A percentile compares a stretch with the other conserved stretches of the same genome.
Conservation (phyloP, 352 stramenopile species). For the Peronospora belbahrii region DNA sequence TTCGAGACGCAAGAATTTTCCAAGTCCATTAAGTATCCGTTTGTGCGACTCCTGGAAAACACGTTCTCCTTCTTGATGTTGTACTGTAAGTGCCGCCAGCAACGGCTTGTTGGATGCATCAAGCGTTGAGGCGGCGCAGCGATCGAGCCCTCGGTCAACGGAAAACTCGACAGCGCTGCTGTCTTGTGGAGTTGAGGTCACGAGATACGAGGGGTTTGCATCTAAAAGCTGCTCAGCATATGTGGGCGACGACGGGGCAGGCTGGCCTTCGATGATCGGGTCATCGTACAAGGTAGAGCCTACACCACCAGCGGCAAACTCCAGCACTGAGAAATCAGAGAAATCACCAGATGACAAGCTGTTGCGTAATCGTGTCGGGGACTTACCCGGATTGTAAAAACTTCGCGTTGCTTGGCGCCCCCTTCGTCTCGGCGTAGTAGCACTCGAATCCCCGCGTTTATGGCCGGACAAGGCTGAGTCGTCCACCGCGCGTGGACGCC, state of each 20-base stretch:
- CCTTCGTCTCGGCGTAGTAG: slow-evolving; percentile 19
- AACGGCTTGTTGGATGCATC: slow-evolving; percentile 30
- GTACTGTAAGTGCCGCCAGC: slow-evolving; percentile 27
- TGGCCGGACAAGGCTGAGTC: slow-evolving; percentile 30
- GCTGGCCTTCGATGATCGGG: slow-evolving; percentile 31
- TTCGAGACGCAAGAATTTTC: slow-evolving; percentile 58
- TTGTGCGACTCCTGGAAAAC: slow-evolving; percentile 35
- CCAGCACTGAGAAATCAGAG: slow-evolving; percentile 19
- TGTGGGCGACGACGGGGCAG: slow-evolving; percentile 22
- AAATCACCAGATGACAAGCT: slow-evolving; percentile 26
- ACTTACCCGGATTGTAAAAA: slow-evolving; percentile 31
- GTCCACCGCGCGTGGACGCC: slow-evolving; percentile 26
- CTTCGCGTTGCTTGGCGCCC: slow-evolving; percentile 24
- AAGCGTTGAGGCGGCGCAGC: slow-evolving; percentile 20
- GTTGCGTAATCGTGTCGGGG: slow-evolving; percentile 16
- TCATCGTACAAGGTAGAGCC: slow-evolving; percentile 31
- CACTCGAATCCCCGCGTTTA: slow-evolving; percentile 19
- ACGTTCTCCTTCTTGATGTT: slow-evolving; percentile 37
- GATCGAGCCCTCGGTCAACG: slow-evolving; percentile 14
- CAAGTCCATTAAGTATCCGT: slow-evolving; percentile 41
- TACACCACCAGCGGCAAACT: slow-evolving; percentile 15
- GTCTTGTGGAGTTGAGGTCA: slow-evolving; percentile 8
- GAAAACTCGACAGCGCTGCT: slow-evolving; percentile 4
- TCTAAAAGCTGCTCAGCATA: slow-evolving; percentile 19
- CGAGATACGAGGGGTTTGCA: slow-evolving; percentile 6